phyloP scores from a whole-genome alignment of 2,329 filamentous ascomycete genomes.

The Rasamsonia emersonii region DNA sequence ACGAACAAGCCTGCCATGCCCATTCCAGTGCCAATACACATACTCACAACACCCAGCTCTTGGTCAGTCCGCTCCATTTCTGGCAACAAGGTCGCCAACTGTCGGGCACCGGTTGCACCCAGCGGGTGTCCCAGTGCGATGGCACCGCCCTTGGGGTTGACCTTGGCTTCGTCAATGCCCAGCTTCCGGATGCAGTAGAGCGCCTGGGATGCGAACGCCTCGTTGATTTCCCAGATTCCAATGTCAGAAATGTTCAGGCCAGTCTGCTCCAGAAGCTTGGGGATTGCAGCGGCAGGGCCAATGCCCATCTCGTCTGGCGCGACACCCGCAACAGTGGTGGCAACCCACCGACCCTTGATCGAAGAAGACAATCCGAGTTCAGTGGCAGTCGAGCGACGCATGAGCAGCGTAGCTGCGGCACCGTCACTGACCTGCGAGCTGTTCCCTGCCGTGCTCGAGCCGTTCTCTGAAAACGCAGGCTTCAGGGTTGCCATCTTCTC shows the following conservation, averaged over 20 bases:
- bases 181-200: slow-evolving; percentile 61
- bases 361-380: slow-evolving; percentile 58
- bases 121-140: slow-evolving; percentile 52
- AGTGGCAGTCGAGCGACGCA: slow-evolving; percentile 71
- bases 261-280: slow-evolving; percentile 63
- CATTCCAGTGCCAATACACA: slow-evolving; percentile 84
- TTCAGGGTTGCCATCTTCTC: slow-evolving; percentile 73
- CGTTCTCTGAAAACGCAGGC: slow-evolving; percentile 70
- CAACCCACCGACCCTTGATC: slow-evolving; percentile 78
- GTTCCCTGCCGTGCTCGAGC: slow-evolving; percentile 78
- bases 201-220: slow-evolving; percentile 60
- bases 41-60: slow-evolving; percentile 76
- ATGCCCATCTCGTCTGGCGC: slow-evolving; percentile 90
- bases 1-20: slow-evolving; percentile 63
- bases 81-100: slow-evolving; percentile 66
- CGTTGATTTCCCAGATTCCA: slow-evolving; percentile 87
- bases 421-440: slow-evolving; percentile 79
- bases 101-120: slow-evolving; percentile 76
- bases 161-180: slow-evolving; percentile 54
- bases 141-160: slow-evolving; percentile 88
- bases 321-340: slow-evolving; percentile 66
- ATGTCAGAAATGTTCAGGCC: slow-evolving; percentile 63
- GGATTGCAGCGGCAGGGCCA: slow-evolving; percentile 78
- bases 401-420: slow-evolving; percentile 72
- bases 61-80: slow-evolving; percentile 58